A percentile compares a stretch with the other conserved stretches of the same genome.
Evolutionary conservation across 768 basidiomycete genomes (phyloP).

Genomic region (Mycena albidolilacea): DNA sequence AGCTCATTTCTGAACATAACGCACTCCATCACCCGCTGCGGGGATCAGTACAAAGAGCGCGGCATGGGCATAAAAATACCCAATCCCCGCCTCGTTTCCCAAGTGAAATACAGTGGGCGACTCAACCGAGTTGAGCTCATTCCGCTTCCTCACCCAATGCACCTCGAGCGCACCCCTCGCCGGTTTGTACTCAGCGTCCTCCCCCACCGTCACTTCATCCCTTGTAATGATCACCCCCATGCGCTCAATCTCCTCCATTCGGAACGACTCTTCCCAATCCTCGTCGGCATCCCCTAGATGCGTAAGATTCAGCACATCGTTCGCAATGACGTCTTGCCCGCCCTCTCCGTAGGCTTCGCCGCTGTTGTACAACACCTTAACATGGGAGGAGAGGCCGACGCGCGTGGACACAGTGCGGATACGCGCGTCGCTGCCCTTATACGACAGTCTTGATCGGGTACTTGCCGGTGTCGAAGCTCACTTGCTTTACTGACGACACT

Average conservation of each 20-base stretch:
- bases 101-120: constrained; percentile 5
- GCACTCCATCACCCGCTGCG: constrained; percentile 29
- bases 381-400: constrained; percentile 18
- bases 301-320: constrained; percentile 2
- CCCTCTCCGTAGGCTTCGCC: background rate
- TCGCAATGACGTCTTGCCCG: background rate
- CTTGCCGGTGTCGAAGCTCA: too few species aligned
- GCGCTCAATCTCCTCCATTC: background rate
- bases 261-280: background rate
- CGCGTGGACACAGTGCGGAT: background rate
- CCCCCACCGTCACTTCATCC: too few species aligned
- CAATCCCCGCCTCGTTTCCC: constrained; percentile 11
- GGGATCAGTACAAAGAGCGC: constrained; percentile 27
- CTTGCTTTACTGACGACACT: too few species aligned
- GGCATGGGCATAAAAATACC: constrained; percentile 18
- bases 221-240: background rate
- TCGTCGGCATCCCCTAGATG: background rate
- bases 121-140: background rate
- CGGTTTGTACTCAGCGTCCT: too few species aligned
- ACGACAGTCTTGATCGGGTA: too few species aligned
- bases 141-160: constrained; percentile 13
- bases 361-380: background rate
- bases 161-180: too few species aligned
- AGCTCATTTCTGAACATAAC: background rate
- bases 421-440: constrained; percentile 15